Conservation (phyloP, 225 moss, liverwort and hornwort genomes). For the Asterella californica region DNA sequence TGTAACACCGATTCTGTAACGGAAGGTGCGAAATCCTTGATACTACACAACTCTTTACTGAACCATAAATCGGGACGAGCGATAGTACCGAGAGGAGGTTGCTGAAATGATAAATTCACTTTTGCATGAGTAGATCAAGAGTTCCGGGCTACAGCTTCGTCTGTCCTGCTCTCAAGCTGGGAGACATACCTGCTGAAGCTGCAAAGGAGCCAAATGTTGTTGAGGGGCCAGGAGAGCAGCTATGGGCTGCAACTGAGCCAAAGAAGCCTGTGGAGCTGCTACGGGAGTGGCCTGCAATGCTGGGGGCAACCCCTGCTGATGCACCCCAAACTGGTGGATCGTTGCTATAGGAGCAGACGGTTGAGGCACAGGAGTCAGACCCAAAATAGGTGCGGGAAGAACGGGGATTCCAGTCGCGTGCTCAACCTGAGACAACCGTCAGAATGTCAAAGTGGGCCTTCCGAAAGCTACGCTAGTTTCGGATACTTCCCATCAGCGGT, state of each 20-base stretch:
- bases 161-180: background rate
- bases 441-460: background rate
- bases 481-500: background rate
- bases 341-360: conserved; percentile 54
- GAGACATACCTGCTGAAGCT: conserved; percentile 63
- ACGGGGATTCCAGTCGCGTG: conserved; percentile 67
- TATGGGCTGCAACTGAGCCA: conserved; percentile 63
- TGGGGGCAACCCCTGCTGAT: conserved; percentile 63
- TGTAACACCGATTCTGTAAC: no score
- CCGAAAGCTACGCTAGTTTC: background rate
- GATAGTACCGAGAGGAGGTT: background rate
- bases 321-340: conserved; percentile 65
- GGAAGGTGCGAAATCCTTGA: background rate
- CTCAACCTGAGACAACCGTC: conserved; percentile 51
- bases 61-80: background rate
- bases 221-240: conserved; percentile 56
- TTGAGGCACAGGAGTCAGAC: conserved; percentile 57
- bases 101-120: background rate
- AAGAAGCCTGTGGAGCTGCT: conserved; percentile 47
- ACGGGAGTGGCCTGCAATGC: conserved; percentile 54
- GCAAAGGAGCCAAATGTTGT: conserved; percentile 54
- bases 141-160: no score
- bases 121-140: background rate
- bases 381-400: conserved; percentile 50
- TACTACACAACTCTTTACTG: background rate